Evolutionary conservation across 805 yeast species (phyloP), one percentile per base, ranked within the genome.

Genomic region (Starmerella geochares): DNA sequence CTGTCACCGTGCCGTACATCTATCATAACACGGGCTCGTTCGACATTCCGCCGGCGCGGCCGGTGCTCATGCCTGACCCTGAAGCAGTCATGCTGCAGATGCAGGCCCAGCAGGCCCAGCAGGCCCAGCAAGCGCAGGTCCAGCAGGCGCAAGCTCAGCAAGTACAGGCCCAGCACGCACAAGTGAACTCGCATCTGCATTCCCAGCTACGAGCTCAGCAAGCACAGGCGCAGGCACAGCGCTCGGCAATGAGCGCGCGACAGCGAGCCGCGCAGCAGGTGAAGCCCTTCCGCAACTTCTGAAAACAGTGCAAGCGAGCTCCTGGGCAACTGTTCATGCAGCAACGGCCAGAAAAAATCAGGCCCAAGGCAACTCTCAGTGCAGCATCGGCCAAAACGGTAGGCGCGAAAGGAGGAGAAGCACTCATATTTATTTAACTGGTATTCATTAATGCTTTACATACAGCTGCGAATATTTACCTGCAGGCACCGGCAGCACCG

Each of bases 1-100:
- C 52, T 17, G 41, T 52, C 39, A 40, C 53, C 20, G 55, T 53
- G 23, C 61, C 60, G 9, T 49, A 53, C 28, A 54, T 54, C 32
- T 49, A 46, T 44, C 49, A 54, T 36, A 56, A 52, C 39, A 42
- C 39, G 17, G 62, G 62, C 21, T 49, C 60, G 27, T 56, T 59
- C 47, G 60, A 58, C 42, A 40, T 56, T 19, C 57, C 56, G 16
- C 43, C 36, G 39, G 60, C 62, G 10, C 54, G 44, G 13, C 47
- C 56, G 10, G 60, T 59, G n/a, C 23, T 44, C 14, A 57, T 59
- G 44, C 62, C 62, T 2, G 62, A 59, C 29, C 62, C 62, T 3
- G 56, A 58, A 29, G 43, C 46, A 25, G 50, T 54, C n/a, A 45
- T 46, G 31, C 47, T 40, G 23, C 44, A 28, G 23, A 39, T 42